Evolutionary conservation across 139 green algal species (phyloP), one percentile per base, ranked within the genome.

Genomic region (Ulvella scutata): DNA sequence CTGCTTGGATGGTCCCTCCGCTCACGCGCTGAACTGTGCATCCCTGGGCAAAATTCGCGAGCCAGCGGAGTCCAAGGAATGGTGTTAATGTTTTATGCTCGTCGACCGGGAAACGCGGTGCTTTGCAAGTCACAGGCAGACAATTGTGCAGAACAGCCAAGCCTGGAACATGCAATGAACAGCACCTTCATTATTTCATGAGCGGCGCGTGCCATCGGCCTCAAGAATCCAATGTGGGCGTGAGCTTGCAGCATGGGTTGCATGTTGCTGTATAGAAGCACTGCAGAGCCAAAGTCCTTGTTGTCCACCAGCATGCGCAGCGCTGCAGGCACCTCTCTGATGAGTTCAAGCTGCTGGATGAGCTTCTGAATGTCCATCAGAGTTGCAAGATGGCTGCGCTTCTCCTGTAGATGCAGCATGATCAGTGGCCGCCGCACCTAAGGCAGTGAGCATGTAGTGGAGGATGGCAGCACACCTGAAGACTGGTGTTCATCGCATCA

Each of bases 201-300:
- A 31, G 51, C 51, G n/a, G 31, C 51, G 7, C 17, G 51, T 13
- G 51, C 31, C 7, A 67, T 67, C 1, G 51, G 51, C 9, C 51
- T 10, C n/a, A 67, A 26, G n/a, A 67, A 29, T 9, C 51, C 51
- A 23, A 67, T 67, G 51, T 67, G 51, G 20, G n/a, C 51, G 20
- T 67, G 51, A 23, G 20, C 51, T 67, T 67, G 51, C 20, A 67
- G 51, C 9, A 67, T n/a, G 10, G 51, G 7, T 26, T 67, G 51
- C 4, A 26, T 26, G 51, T 67, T 67, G 51, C 51, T 67, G 51
- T 67, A 67, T n/a, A 67, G 51, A 10, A 67, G 51, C 51, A 67
- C 51, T 67, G 51, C 51, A 67, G 51, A 67, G 51, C 51, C 51
- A 67, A 36, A 67, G 51, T 67, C 51, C 33, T 67, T 67, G n/a